A percentile compares a stretch with the other conserved stretches of the same genome.
Evolutionary conservation across 176 grass and related monocot genomes (phyloP).

Genomic region (Cymbopogon citratus): DNA sequence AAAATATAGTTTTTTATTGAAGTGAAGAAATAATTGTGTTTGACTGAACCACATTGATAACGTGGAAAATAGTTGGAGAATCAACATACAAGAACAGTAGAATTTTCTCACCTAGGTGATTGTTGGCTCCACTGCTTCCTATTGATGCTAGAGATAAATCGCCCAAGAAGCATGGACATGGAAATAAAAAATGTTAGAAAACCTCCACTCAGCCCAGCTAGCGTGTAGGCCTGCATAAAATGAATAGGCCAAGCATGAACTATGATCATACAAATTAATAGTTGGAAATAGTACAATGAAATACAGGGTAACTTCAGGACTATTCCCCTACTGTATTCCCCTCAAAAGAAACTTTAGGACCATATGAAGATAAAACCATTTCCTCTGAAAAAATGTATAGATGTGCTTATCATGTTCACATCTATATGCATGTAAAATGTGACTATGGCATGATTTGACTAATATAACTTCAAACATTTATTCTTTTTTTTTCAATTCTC

Average conservation of each 20-base stretch:
- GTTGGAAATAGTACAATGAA: slow-evolving; percentile 6
- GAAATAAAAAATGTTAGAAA: slow-evolving; percentile 88
- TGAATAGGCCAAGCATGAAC: background rate
- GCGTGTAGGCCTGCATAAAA: slow-evolving; percentile 55
- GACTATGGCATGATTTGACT: background rate
- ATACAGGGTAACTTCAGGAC: background rate
- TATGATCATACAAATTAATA: background rate
- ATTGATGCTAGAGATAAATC: slow-evolving; percentile 43
- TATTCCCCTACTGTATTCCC: background rate
- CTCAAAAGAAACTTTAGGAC: background rate
- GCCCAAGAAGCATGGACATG: slow-evolving; percentile 80
- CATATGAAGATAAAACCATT: slow-evolving; percentile 7
- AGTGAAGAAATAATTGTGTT: background rate
- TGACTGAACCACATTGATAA: background rate
- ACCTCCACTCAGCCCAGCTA: slow-evolving; percentile 73
- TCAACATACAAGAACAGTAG: background rate
- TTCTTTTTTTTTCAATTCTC: background rate
- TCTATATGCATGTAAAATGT: slow-evolving; percentile 9
- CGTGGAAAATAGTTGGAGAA: background rate
- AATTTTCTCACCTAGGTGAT: slow-evolving; percentile 54
- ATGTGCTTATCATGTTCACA: background rate
- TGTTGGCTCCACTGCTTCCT: slow-evolving; percentile 42
- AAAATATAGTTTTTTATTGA: background rate
- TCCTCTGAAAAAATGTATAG: background rate
- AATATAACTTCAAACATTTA: background rate